Evolutionary conservation across 2,329 filamentous ascomycete genomes (phyloP).

Genomic region (Colletotrichum sp.): DNA sequence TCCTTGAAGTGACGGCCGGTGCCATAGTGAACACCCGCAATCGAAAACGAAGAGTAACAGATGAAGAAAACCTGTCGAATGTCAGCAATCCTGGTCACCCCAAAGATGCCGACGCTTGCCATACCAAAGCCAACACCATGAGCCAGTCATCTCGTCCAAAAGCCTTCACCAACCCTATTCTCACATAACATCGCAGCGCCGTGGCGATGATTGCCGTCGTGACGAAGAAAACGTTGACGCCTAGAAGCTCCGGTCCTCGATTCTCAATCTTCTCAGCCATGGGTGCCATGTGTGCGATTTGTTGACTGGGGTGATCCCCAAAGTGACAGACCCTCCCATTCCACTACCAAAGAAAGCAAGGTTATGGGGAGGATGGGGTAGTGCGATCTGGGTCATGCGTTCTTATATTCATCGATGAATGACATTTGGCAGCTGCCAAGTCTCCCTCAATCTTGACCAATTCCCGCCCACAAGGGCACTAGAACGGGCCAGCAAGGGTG

Average conservation of each 20-base stretch:
- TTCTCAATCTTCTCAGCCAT: slow-evolving; percentile 30
- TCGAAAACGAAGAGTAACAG: slow-evolving; percentile 36
- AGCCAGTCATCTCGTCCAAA: slow-evolving; percentile 45
- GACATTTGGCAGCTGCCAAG: not conserved
- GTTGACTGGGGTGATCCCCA: not conserved
- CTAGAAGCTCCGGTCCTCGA: slow-evolving; percentile 37
- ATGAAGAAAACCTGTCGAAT: slow-evolving; percentile 35
- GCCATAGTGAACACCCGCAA: slow-evolving; percentile 41
- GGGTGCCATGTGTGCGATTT: not conserved
- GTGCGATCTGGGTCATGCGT: not conserved
- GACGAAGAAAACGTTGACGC: slow-evolving; percentile 34
- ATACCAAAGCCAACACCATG: slow-evolving; percentile 40
- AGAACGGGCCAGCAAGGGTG: not conserved
- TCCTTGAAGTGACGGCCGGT: slow-evolving; percentile 42
- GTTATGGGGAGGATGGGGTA: not conserved
- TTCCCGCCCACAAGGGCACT: not conserved
- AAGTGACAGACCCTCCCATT: not conserved
- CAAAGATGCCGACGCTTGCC: not conserved
- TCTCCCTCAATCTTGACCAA: not conserved
- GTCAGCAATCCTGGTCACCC: not conserved
- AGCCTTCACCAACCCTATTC: slow-evolving; percentile 36
- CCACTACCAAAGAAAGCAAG: not conserved
- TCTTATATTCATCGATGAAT: not conserved
- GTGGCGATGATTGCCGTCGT: slow-evolving; percentile 30
- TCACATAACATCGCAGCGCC: slow-evolving; percentile 37